Percentiles rank a stretch among this genome's conserved stretches.
phyloP scores from a whole-genome alignment of 2,329 filamentous ascomycete genomes.

The Metarhizium robertsii region DNA sequence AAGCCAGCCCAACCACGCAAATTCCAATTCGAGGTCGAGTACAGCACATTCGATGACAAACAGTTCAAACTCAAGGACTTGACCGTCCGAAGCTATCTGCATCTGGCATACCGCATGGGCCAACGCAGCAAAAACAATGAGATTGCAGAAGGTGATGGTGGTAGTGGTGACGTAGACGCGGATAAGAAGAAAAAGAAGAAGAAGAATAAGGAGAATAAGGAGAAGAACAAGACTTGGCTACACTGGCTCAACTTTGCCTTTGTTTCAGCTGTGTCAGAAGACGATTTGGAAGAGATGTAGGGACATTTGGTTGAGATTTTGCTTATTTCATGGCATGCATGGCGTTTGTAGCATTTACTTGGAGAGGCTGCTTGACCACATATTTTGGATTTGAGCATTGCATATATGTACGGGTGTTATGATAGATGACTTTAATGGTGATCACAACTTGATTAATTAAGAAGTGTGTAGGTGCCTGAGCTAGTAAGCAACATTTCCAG shows the following conservation, averaged over 20 bases:
- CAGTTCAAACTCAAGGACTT: constrained; percentile 70
- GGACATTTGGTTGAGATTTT: not conserved
- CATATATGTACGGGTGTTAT: not conserved
- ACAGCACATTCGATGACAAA: constrained; percentile 70
- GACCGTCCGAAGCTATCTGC: constrained; percentile 72
- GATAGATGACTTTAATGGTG: not conserved
- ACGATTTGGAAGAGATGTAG: constrained; percentile 49
- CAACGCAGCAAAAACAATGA: constrained; percentile 11
- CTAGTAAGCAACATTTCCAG: too few relatives aligned
- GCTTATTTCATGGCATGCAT: constrained; percentile 4
- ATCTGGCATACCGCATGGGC: constrained; percentile 72
- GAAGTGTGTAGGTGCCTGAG: too few relatives aligned
- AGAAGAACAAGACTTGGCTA: constrained; percentile 62
- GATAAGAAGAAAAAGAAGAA: constrained; percentile 33
- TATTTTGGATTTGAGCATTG: not conserved
- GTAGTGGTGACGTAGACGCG: constrained; percentile 10
- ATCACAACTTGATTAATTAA: constrained; percentile 3
- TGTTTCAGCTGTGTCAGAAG: constrained; percentile 59
- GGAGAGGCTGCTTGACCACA: not conserved
- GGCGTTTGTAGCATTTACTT: not conserved
- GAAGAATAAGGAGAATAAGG: constrained; percentile 42
- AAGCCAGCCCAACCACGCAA: constrained; percentile 48
- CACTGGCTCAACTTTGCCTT: constrained; percentile 73
- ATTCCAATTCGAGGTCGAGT: constrained; percentile 75
- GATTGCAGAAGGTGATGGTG: not conserved